phyloP scores from a whole-genome alignment of 192 early-diverging fungal genomes.

The Chytriomyces sp. region DNA sequence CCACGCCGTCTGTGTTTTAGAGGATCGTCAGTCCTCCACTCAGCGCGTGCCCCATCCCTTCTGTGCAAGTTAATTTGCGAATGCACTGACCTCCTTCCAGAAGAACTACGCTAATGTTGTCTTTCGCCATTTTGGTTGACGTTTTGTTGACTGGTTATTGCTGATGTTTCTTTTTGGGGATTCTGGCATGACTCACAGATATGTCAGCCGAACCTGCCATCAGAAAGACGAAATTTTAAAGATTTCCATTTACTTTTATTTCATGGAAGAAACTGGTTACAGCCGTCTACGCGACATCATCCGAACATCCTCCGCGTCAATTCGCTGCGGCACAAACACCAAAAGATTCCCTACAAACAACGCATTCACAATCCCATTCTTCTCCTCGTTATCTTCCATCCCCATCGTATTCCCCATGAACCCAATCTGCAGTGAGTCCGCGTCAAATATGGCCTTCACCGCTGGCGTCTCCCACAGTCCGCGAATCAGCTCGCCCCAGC shows the following conservation, averaged over 20 bases:
- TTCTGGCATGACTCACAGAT: neutral
- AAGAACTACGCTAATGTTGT: neutral
- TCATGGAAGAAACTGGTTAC: too few species aligned
- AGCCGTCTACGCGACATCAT: neutral
- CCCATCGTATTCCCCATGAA: too few species aligned
- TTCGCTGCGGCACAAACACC: neutral
- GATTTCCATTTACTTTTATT: too few species aligned
- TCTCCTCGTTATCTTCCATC: neutral
- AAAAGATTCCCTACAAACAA: neutral
- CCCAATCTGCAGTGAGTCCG: too few species aligned
- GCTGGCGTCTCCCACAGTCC: neutral
- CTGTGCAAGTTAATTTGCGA: neutral
- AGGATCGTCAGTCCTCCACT: neutral
- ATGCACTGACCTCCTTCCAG: slow-evolving; percentile 3
- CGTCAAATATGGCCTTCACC: too few species aligned
- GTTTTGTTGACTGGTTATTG: neutral
- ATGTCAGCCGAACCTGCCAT: neutral
- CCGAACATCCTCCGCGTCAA: neutral
- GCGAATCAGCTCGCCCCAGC: neutral
- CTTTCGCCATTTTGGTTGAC: neutral
- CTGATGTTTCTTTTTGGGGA: neutral
- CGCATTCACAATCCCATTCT: neutral
- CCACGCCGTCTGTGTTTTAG: slow-evolving; percentile 74
- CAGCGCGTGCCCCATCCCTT: too few species aligned
- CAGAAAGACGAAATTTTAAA: too few species aligned